These are phyloP conservation scores for Talaromyces ruber DNA, from an alignment of 495 filamentous ascomycete genomes.

Conservation along the genomic window DNA sequence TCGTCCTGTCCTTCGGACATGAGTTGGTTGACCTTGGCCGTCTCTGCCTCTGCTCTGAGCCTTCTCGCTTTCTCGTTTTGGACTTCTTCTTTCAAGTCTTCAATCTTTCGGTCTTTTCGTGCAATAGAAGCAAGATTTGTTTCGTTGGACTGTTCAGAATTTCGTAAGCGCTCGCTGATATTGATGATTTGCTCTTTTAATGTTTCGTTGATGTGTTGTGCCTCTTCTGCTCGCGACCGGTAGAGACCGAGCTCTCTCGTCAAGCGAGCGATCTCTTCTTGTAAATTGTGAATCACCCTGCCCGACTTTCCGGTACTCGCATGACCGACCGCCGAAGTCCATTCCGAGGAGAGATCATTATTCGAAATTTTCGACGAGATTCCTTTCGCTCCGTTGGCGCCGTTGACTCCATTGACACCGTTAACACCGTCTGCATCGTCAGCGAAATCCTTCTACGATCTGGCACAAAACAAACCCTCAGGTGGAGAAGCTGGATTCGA, in stretches of 20 bases:
- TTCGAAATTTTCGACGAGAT: constrained; percentile 14
- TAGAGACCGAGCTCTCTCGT: constrained; percentile 73
- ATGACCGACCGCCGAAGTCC: constrained; percentile 70
- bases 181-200: constrained; percentile 67
- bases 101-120: constrained; percentile 73
- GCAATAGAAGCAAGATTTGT: constrained; percentile 63
- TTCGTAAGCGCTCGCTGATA: constrained; percentile 46
- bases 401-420: not conserved
- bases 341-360: constrained; percentile 37
- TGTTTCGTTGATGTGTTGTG: constrained; percentile 60
- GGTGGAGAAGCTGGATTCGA: not conserved
- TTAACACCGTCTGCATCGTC: not conserved
- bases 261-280: constrained; percentile 79
- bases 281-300: constrained; percentile 83
- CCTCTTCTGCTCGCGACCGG: constrained; percentile 62
- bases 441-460: not conserved
- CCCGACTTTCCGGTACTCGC: constrained; percentile 82
- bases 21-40: constrained; percentile 54
- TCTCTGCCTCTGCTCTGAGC: constrained; percentile 51
- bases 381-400: not conserved
- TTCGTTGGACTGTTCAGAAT: constrained; percentile 62
- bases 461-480: not conserved
- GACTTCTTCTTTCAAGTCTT: constrained; percentile 58
- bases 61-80: constrained; percentile 59
- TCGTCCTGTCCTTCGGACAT: constrained; percentile 45